Base-by-base conservation (phyloP, 1,139 yeast genomes). In the Nakaseomyces glabratus region DNA sequence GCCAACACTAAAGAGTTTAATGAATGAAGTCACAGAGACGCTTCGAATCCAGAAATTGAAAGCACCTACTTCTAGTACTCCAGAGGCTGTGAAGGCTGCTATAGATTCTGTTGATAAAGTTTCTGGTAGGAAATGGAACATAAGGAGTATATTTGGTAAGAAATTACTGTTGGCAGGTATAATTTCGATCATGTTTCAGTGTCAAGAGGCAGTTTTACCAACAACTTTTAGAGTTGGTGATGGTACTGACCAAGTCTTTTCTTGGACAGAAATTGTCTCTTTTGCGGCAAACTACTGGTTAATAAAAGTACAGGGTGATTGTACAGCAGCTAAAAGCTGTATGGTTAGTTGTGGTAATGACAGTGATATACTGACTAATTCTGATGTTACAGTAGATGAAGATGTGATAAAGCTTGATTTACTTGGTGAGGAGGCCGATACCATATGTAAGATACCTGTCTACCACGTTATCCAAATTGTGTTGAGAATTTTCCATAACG, bases 381-480 rank as follows among this genome's bases (percentile, higher is more conserved):
- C 15, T 18, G 31, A 24, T n/a, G 13, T 18, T n/a, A 18, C 21
- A 4, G 17, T 12, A n/a, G 32, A 33, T 14, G 7, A 17, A 3
- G 22, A 16, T 11, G 4, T 11, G 9, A 16, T 45, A 23, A 68
- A 65, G 46, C 16, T 40, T 10, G 24, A 38, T 16, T 25, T 40
- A 8, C 26, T 44, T 19, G 28, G 37, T n/a, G 28, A 26, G 8
- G 45, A 38, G 18, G 41, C 41, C 20, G 38, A 40, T n/a, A 15
- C 23, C 1, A 55, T 73, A 24, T 73, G 80, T 50, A 73, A 73
- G 44, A 66, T 71, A 39, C 69, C 77, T 0, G 68, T 75, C 36
- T 78, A 76, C 55, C 88, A 81, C 48, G 63, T 82, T 57, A 76
- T 86, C 0, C 90, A 81, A 51, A 73, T 84, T 14, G 71, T 76